phyloP scores from a whole-genome alignment of 192 early-diverging fungal genomes.

The Geosiphon pyriformis region DNA sequence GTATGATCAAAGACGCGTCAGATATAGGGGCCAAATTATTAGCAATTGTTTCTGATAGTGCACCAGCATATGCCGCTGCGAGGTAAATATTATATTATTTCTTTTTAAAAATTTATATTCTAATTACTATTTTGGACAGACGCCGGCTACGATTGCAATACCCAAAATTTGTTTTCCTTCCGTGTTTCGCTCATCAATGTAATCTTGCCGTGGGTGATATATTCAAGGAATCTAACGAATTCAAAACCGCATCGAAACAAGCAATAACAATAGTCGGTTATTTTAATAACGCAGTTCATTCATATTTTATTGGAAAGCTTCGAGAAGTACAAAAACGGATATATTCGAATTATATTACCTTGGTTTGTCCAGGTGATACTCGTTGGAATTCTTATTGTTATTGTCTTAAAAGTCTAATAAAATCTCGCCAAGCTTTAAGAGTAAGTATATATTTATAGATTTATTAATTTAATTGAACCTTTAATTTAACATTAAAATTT shows the following conservation, averaged over 20 bases:
- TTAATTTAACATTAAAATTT: background rate
- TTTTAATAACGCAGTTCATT: conserved; percentile 13
- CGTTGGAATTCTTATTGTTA: conserved; percentile 11
- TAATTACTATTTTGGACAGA: conserved; percentile 5
- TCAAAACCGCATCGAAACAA: background rate
- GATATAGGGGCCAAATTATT: conserved; percentile 2
- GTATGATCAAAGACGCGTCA: background rate
- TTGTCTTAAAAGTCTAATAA: conserved; percentile 7
- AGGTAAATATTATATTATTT: conserved; percentile 4
- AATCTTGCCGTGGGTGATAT: conserved; percentile 6
- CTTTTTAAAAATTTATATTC: background rate
- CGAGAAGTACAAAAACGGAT: background rate
- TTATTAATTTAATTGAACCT: background rate
- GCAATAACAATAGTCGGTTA: background rate
- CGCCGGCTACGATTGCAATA: background rate
- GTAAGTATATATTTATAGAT: conserved; percentile 3
- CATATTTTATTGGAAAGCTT: conserved; percentile 20
- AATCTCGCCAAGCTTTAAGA: background rate
- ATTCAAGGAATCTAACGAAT: conserved; percentile 15
- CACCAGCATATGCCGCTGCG: conserved; percentile 2
- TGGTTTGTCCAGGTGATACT: background rate
- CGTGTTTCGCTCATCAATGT: conserved; percentile 7
- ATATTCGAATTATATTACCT: conserved; percentile 4
- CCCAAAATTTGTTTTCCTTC: conserved; percentile 1
- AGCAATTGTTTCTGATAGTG: conserved; percentile 12